Conservation (phyloP, 768 basidiomycete genomes). For the Boletus coccyginus region DNA sequence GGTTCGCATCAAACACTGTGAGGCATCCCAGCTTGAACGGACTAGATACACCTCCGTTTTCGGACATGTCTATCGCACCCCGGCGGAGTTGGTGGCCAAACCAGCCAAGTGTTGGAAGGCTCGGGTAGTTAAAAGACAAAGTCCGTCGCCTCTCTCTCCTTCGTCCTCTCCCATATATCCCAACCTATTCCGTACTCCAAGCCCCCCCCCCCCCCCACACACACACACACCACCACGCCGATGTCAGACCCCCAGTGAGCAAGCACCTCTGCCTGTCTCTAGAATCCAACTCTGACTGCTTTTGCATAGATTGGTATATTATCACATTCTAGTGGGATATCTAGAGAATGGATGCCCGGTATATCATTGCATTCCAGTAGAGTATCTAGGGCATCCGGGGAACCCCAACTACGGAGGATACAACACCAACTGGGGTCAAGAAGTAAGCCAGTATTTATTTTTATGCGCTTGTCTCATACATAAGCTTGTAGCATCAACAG, state of each 20-base stretch:
- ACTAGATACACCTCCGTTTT: background rate
- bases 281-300: background rate
- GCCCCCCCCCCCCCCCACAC: no score
- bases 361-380: no score
- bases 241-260: no score
- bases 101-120: conserved; percentile 10
- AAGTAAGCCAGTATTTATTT: background rate
- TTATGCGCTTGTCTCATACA: background rate
- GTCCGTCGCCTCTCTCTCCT: no score
- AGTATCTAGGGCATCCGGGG: no score
- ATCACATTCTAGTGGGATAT: background rate
- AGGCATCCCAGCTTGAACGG: background rate
- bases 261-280: no score
- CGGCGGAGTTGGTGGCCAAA: no score
- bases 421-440: conserved; percentile 1
- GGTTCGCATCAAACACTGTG: background rate
- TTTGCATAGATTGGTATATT: background rate
- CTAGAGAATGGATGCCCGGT: no score
- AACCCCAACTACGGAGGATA: no score
- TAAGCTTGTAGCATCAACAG: background rate
- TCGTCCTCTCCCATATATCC: background rate
- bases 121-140: background rate
- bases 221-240: no score
- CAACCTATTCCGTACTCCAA: background rate
- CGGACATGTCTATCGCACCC: background rate